Base-by-base conservation (phyloP, 345 rosid species). In the Eutrema japonicum region DNA sequence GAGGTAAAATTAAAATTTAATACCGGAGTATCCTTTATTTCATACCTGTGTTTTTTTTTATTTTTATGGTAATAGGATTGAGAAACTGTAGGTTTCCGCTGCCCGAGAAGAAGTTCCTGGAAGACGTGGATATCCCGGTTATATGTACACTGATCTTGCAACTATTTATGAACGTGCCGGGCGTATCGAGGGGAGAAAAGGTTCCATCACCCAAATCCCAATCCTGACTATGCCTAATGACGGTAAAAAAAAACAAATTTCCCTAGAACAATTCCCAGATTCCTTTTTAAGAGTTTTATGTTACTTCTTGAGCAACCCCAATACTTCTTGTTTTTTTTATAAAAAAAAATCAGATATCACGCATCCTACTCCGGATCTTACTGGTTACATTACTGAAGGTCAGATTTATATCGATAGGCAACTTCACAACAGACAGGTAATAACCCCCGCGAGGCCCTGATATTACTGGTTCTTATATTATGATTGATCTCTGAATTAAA, bases 101-200 rank as follows among this genome's bases (percentile, higher is more conserved):
- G 98, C 99, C 16, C 80, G 99, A 70, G 99, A 95, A 68, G 99
- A 92, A 86, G 99, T 95, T 5, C 99, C 99, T 7, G 99, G 99
- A 79, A 87, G 99, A 78, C 97, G 98, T 85, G 99, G 97, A 75
- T 95, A 95, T 85, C 99, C 98, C 3, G 99, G 99, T 35, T 95
- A 95, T 70, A 95, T 95, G 99, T 95, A 95, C 71, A 95, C 99
- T 27, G 99, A 95, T 90, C 89, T 95, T 85, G 98, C 98, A 62
- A 89, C 93, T 60, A 95, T 95, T n/a, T 95, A 95, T 63, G 99
- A 95, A 73, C 91, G 97, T 64, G 99, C 99, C 57, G 99, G 99
- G 56, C 84, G 98, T 71, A 92, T 95, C 74, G 99, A 95, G 80
- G 99, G 99, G 50, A 73, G 98, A 72, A 95, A 85, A 73, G 99